Percentiles rank a stretch among this genome's conserved stretches.
Conservation (phyloP, 768 basidiomycete species). For the Antrodiella citrinella region DNA sequence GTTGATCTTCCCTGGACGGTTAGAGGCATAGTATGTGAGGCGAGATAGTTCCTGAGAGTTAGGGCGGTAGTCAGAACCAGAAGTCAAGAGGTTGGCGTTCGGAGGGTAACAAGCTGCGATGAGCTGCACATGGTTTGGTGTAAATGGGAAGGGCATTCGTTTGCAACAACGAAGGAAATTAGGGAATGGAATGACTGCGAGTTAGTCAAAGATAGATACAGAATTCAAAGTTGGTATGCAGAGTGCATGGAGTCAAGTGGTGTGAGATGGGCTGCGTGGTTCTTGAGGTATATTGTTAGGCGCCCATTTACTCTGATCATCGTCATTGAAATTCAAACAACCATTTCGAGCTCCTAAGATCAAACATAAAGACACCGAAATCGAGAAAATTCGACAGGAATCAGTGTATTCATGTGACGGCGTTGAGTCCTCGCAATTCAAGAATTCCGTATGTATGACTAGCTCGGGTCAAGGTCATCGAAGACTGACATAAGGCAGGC, state of each 20-base stretch:
- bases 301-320: no score
- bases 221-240: not conserved
- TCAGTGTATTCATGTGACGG: no score
- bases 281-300: not conserved
- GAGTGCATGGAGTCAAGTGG: not conserved
- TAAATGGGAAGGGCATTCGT: slow-evolving; percentile 65
- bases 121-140: slow-evolving; percentile 77
- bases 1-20: slow-evolving; percentile 70
- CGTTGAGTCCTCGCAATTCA: no score
- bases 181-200: not conserved
- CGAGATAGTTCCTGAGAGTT: slow-evolving; percentile 82
- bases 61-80: slow-evolving; percentile 71
- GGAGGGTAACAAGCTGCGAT: slow-evolving; percentile 85
- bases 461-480: no score
- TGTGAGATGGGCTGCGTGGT: not conserved
- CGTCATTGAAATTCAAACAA: no score
- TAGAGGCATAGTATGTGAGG: slow-evolving; percentile 81
- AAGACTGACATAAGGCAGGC: no score
- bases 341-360: no score
- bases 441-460: no score
- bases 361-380: no score
- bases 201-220: not conserved
- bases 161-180: not conserved
- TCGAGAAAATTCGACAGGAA: no score
- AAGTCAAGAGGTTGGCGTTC: slow-evolving; percentile 59